Conservation (phyloP, 768 basidiomycete genomes). For the Lyophyllum decastes region DNA sequence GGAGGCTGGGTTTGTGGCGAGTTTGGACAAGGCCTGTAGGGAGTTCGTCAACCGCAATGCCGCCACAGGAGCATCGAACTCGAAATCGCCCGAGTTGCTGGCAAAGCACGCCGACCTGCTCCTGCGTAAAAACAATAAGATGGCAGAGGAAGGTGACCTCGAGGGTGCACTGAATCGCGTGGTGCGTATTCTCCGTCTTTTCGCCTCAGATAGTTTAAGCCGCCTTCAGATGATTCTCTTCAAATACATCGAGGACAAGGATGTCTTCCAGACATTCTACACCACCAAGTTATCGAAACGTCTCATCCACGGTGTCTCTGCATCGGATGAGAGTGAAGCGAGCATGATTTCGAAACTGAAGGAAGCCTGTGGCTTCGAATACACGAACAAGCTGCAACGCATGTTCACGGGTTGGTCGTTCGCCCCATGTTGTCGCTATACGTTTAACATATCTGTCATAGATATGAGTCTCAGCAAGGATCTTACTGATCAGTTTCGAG, state of each 20-base stretch:
- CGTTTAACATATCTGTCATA: conserved; percentile 26
- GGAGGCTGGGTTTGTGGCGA: conserved; percentile 91
- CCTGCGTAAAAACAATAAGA: conserved; percentile 93
- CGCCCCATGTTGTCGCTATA: neutral
- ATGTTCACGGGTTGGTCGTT: conserved; percentile 87
- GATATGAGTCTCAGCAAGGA: conserved; percentile 97
- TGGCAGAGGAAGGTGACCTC: conserved; percentile 87
- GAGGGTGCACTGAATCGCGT: conserved; percentile 90
- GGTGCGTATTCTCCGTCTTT: conserved; percentile 49
- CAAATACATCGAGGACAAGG: conserved; percentile 98
- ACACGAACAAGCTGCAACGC: conserved; percentile 92
- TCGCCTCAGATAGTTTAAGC: conserved; percentile 18
- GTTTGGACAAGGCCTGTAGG: conserved; percentile 91
- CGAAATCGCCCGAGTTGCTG: conserved; percentile 89
- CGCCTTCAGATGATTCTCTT: conserved; percentile 89
- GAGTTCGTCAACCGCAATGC: conserved; percentile 95
- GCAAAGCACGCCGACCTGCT: conserved; percentile 91
- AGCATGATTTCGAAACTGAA: conserved; percentile 99
- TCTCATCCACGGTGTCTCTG: conserved; percentile 86
- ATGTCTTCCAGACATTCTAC: conserved; percentile 98
- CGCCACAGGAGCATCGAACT: conserved; percentile 82
- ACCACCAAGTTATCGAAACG: conserved; percentile 92
- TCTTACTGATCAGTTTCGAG: conserved; percentile 92
- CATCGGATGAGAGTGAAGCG: conserved; percentile 94
- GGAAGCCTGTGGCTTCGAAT: conserved; percentile 95